phyloP scores from a whole-genome alignment of 225 moss, liverwort and hornwort species.

The Physcomitrium patens region DNA sequence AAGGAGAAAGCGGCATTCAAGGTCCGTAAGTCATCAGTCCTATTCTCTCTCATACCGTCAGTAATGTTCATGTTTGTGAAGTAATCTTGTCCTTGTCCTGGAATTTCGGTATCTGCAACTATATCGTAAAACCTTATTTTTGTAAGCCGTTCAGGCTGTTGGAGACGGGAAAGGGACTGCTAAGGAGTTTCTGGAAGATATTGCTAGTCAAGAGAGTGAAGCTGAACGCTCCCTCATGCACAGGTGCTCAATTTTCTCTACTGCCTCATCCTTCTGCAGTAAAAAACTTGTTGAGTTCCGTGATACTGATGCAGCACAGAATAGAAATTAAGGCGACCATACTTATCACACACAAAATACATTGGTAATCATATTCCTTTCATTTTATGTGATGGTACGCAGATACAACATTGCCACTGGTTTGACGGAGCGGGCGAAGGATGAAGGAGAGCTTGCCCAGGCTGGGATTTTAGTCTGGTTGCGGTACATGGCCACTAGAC shows the following conservation, averaged over 20 bases:
- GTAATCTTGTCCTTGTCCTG: not conserved
- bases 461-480: slow-evolving; percentile 88
- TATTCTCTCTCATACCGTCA: slow-evolving; percentile 1
- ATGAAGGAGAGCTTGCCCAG: slow-evolving; percentile 84
- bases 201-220: slow-evolving; percentile 84
- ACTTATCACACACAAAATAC: not conserved
- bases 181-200: slow-evolving; percentile 71
- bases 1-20: slow-evolving; percentile 53
- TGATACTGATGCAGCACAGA: not conserved
- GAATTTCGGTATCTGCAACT: not conserved
- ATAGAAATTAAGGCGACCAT: not conserved
- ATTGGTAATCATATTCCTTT: not conserved
- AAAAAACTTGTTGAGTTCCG: not conserved
- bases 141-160: slow-evolving; percentile 39
- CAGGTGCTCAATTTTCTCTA: slow-evolving; percentile 42
- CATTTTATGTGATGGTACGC: slow-evolving; percentile 21
- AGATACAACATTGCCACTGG: slow-evolving; percentile 88
- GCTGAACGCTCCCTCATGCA: slow-evolving; percentile 91
- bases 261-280: slow-evolving; percentile 3
- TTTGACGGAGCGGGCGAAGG: slow-evolving; percentile 65
- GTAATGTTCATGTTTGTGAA: slow-evolving; percentile 12
- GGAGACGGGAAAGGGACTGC: slow-evolving; percentile 79
- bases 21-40: slow-evolving; percentile 36
- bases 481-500: slow-evolving; percentile 86
- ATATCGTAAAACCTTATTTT: not conserved